These are phyloP conservation scores for Erythrophleum fordii DNA, from an alignment of 306 rosid species.

Conservation along the genomic window DNA sequence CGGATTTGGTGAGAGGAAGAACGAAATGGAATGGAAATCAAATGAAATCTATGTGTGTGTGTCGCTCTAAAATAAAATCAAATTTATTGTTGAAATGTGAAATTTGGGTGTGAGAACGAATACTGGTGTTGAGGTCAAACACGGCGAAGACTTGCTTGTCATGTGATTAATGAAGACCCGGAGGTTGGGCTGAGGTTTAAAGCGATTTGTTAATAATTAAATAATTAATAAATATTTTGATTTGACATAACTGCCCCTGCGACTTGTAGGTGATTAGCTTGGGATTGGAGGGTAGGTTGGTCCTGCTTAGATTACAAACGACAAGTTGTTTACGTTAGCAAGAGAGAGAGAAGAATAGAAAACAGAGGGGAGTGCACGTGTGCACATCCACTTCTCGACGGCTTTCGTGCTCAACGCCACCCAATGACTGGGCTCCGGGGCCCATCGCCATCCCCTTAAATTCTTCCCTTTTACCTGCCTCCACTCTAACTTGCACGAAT, in stretches of 20 bases:
- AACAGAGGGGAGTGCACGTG: constrained; percentile 83
- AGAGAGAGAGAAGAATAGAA: too few species aligned
- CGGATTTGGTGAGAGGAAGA: neutral
- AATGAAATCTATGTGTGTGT: constrained; percentile 22
- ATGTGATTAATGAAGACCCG: constrained; percentile 51
- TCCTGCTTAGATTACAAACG: constrained; percentile 15
- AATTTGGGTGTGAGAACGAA: neutral
- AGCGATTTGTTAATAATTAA: neutral
- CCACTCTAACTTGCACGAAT: constrained; percentile 53
- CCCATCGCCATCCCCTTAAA: constrained; percentile 29
- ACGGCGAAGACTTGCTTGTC: constrained; percentile 76
- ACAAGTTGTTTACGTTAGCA: constrained; percentile 16
- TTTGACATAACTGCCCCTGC: constrained; percentile 28
- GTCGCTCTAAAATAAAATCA: neutral
- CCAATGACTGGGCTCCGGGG: constrained; percentile 27
- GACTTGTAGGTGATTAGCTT: neutral
- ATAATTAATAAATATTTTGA: neutral
- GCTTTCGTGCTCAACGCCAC: constrained; percentile 51
- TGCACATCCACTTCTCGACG: constrained; percentile 51
- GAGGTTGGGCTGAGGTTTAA: neutral
- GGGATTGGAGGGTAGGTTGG: constrained; percentile 27
- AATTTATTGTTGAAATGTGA: neutral
- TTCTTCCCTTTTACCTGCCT: constrained; percentile 40
- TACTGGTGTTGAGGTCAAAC: constrained; percentile 71
- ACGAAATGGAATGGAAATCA: constrained; percentile 10